These are phyloP conservation scores for Yamadazyma diospyri DNA, from an alignment of 1,139 yeast genomes.

Conservation along the genomic window DNA sequence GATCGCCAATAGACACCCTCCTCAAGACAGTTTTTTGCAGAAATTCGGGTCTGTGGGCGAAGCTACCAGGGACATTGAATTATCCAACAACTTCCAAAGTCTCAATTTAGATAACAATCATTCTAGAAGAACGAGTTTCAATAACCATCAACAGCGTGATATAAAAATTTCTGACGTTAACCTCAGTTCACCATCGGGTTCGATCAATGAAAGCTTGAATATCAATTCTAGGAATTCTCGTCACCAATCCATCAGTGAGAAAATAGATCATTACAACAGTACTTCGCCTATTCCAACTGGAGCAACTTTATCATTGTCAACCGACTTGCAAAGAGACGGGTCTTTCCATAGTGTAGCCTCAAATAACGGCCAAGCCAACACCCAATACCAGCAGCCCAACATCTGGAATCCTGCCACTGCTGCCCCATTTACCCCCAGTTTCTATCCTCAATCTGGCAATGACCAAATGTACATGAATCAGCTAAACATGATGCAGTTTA, in stretches of 20 bases:
- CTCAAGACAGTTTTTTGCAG: constrained; percentile 53
- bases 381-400: constrained; percentile 15
- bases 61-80: constrained; percentile 72
- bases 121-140: constrained; percentile 50
- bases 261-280: constrained; percentile 56
- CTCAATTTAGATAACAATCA: constrained; percentile 24
- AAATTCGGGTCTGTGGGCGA: constrained; percentile 76
- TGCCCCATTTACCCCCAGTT: constrained; percentile 49
- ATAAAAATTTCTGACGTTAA: constrained; percentile 11
- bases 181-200: constrained; percentile 39
- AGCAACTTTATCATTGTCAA: constrained; percentile 34
- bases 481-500: constrained; percentile 15
- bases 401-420: constrained; percentile 71
- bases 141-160: constrained; percentile 20
- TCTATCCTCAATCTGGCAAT: constrained; percentile 9
- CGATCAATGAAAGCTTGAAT: constrained; percentile 51
- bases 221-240: constrained; percentile 42
- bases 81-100: constrained; percentile 28
- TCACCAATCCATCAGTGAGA: constrained; percentile 62
- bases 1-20: constrained; percentile 45
- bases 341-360: constrained; percentile 3
- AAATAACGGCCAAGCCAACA: neutral
- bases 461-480: constrained; percentile 9
- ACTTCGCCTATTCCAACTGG: constrained; percentile 48
- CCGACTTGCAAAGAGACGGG: constrained; percentile 18